Evolutionary conservation across 2,329 filamentous ascomycete species (phyloP), one percentile per base, ranked within the genome.

Genomic region (Endoconidiophora polonica): DNA sequence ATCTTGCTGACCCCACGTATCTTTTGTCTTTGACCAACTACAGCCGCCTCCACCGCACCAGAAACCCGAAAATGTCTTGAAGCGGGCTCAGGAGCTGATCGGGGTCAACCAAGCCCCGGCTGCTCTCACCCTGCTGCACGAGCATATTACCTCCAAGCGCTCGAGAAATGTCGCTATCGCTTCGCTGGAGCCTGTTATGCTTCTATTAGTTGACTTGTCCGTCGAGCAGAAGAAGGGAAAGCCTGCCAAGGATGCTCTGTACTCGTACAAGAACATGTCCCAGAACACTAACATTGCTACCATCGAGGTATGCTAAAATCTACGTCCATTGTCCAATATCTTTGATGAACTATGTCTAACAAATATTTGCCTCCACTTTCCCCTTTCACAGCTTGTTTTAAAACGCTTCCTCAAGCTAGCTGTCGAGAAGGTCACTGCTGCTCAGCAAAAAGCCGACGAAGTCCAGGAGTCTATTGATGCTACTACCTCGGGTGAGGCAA

Each of bases 181-280:
- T 57, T 93, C 88, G 49, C 72, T 98, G 63, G 91, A 98, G 79
- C 91, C 91, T 57, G 90, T 98, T 58, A 96, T 98, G 88, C 76
- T 96, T 68, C 81, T 95, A 58, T 82, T 98, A 63, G 90, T 98
- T 61, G 87, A 96, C 69, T 78, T 96, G 54, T 94, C 85, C 58
- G 91, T 98, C 61, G 90, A 96, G 63, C 80, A 95, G 61, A 87
- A 91, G 71, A 98, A 96, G 71, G 91, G 91, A 60, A 98, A 98
- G 70, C 77, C 91, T 54, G 91, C 90, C 66, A 98, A 98, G 76
- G 91, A 98, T 71, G 91, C 91, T 55, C 76, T 98, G 45, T 98
- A 96, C 67, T 91, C 95, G 67, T 98, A 98, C 77, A 98, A 98
- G 76, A 98, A 98, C 68, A 96, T 95, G 58, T 90, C 88, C 50